phyloP scores from a whole-genome alignment of 2,329 filamentous ascomycete genomes.

The Fusarium sp. region DNA sequence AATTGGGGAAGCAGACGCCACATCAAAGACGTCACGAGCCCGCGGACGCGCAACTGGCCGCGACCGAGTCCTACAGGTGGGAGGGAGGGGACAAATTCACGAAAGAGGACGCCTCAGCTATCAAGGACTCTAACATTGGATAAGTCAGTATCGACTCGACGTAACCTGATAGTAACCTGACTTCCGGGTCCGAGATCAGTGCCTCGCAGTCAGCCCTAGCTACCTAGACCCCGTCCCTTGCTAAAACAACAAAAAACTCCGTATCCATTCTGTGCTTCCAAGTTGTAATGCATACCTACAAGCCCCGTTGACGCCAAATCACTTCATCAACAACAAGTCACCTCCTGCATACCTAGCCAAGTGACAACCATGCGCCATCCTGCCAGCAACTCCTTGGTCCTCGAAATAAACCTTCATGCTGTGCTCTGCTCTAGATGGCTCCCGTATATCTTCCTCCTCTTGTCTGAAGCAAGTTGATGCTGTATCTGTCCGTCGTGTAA shows the following conservation, averaged over 20 bases:
- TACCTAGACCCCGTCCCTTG: not conserved
- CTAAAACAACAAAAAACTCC: constrained; percentile 6
- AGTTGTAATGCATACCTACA: not conserved
- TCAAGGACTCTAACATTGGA: not conserved
- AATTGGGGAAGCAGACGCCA: constrained; percentile 5
- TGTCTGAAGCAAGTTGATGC: constrained; percentile 1
- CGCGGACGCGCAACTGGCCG: constrained; percentile 6
- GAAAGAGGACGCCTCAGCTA: not conserved
- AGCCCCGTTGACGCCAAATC: constrained; percentile 10
- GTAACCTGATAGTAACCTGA: not conserved
- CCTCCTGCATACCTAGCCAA: constrained; percentile 10
- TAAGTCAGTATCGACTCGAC: not conserved
- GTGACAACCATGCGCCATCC: constrained; percentile 28
- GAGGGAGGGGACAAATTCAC: not conserved
- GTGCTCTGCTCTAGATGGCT: constrained; percentile 15
- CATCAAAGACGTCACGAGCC: constrained; percentile 5
- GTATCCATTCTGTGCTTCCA: constrained; percentile 17
- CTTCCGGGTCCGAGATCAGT: not conserved
- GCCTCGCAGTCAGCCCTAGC: not conserved
- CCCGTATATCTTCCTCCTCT: constrained; percentile 1
- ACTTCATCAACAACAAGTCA: constrained; percentile 21
- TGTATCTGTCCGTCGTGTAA: constrained; percentile 13
- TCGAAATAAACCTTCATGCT: constrained; percentile 22
- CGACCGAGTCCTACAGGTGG: not conserved
- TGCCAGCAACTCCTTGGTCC: constrained; percentile 27